These are phyloP conservation scores for Trichoderma sp. DNA, from an alignment of 2,329 filamentous ascomycete species.

Conservation along the genomic window DNA sequence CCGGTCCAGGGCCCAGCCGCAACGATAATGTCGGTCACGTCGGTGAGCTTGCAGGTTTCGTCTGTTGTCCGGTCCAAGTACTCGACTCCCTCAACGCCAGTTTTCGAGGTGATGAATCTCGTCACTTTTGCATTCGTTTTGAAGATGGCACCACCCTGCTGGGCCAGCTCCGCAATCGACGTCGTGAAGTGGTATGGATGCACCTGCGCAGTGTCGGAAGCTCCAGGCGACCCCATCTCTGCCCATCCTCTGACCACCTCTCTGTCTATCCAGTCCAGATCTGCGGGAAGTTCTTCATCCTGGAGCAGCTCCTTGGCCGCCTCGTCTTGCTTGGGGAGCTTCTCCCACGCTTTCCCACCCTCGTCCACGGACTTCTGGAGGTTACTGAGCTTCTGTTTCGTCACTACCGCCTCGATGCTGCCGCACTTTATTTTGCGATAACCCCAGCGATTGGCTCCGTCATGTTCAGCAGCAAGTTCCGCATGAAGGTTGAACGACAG, in stretches of 20 bases:
- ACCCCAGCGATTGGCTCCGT: slow-evolving; percentile 78
- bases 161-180: slow-evolving; percentile 75
- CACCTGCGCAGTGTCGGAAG: slow-evolving; percentile 84
- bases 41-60: slow-evolving; percentile 42
- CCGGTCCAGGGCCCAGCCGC: slow-evolving; percentile 66
- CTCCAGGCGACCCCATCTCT: slow-evolving; percentile 72
- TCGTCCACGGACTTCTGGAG: slow-evolving; percentile 34
- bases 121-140: slow-evolving; percentile 68
- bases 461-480: slow-evolving; percentile 81
- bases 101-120: slow-evolving; percentile 59
- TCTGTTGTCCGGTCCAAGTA: slow-evolving; percentile 55
- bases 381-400: slow-evolving; percentile 42
- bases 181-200: slow-evolving; percentile 91
- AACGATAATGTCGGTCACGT: slow-evolving; percentile 58
- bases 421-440: slow-evolving; percentile 81
- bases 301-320: slow-evolving; percentile 52
- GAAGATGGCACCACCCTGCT: slow-evolving; percentile 68
- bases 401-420: slow-evolving; percentile 48
- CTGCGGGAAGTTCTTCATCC: slow-evolving; percentile 67
- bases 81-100: slow-evolving; percentile 62
- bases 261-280: slow-evolving; percentile 81
- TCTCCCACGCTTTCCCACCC: slow-evolving; percentile 58
- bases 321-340: slow-evolving; percentile 61
- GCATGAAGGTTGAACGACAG: slow-evolving; percentile 82
- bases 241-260: slow-evolving; percentile 70